Evolutionary conservation across 495 filamentous ascomycete species (phyloP).

Genomic region (Aspergillus affinis): DNA sequence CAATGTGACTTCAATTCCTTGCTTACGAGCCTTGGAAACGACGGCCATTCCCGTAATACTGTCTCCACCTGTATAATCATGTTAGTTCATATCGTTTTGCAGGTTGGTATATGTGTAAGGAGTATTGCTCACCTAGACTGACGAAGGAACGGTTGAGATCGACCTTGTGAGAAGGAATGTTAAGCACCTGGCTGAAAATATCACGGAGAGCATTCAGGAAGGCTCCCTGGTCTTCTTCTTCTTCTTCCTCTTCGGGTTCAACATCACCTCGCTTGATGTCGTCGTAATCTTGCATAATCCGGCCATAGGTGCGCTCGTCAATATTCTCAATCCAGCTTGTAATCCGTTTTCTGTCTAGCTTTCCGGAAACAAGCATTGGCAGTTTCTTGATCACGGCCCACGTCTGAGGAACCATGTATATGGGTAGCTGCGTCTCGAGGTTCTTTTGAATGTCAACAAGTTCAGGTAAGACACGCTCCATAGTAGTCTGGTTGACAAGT

Average conservation of each 20-base stretch:
- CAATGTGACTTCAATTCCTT: constrained; percentile 36
- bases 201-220: constrained; percentile 32
- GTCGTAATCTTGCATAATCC: constrained; percentile 42
- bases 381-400: constrained; percentile 45
- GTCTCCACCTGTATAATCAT: constrained; percentile 42
- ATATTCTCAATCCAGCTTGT: constrained; percentile 44
- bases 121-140: constrained; percentile 37
- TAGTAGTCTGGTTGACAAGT: constrained; percentile 32
- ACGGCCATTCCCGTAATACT: constrained; percentile 46
- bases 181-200: constrained; percentile 50
- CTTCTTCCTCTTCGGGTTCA: constrained; percentile 26
- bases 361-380: constrained; percentile 51
- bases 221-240: constrained; percentile 25
- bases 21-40: constrained; percentile 38
- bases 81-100: constrained; percentile 19
- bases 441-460: constrained; percentile 35
- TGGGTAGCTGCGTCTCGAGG: constrained; percentile 37
- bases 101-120: constrained; percentile 2
- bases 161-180: constrained; percentile 39
- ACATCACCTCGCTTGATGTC: constrained; percentile 27
- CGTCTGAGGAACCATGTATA: constrained; percentile 51
- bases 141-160: constrained; percentile 43
- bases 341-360: constrained; percentile 49
- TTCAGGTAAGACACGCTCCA: constrained; percentile 26
- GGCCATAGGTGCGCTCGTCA: constrained; percentile 35